Conservation (phyloP, 1,139 yeast species). For the Yamadazyma kanchanaburiensis region DNA sequence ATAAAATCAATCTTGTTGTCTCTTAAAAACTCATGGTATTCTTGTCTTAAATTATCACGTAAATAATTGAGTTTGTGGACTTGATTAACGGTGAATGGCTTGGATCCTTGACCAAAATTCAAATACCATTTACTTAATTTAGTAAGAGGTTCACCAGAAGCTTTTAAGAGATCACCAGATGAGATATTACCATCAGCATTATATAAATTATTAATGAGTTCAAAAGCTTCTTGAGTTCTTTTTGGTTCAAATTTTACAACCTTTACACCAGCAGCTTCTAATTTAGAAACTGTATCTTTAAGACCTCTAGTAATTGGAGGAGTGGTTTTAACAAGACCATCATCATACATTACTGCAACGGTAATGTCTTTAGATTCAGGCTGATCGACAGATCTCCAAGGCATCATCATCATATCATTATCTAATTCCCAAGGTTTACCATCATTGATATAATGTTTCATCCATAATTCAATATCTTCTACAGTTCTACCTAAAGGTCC, state of each 20-base stretch:
- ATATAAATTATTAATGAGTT: constrained; percentile 48
- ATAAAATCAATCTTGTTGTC: constrained; percentile 62
- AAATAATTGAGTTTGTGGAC: constrained; percentile 42
- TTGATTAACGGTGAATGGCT: constrained; percentile 36
- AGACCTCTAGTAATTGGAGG: constrained; percentile 54
- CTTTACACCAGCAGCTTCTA: constrained; percentile 26
- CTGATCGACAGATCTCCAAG: constrained; percentile 55
- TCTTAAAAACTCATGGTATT: constrained; percentile 49
- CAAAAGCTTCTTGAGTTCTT: constrained; percentile 48
- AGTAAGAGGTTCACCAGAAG: constrained; percentile 62
- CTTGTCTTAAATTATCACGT: constrained; percentile 55
- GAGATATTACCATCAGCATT: constrained; percentile 57
- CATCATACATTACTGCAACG: constrained; percentile 37
- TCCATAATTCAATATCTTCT: constrained; percentile 61
- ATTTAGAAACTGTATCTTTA: constrained; percentile 22
- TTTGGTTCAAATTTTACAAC: constrained; percentile 48
- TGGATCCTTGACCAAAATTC: constrained; percentile 55
- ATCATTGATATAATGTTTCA: constrained; percentile 51
- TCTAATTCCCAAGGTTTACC: constrained; percentile 73
- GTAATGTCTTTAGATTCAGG: constrained; percentile 39
- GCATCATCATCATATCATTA: constrained; percentile 48
- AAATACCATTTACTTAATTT: constrained; percentile 60
- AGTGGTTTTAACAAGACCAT: constrained; percentile 35
- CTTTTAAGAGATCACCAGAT: constrained; percentile 44
- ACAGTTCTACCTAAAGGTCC: constrained; percentile 64